Evolutionary conservation across 345 rosid genomes (phyloP), one percentile per base, ranked within the genome.

Genomic region (Firmiana major): DNA sequence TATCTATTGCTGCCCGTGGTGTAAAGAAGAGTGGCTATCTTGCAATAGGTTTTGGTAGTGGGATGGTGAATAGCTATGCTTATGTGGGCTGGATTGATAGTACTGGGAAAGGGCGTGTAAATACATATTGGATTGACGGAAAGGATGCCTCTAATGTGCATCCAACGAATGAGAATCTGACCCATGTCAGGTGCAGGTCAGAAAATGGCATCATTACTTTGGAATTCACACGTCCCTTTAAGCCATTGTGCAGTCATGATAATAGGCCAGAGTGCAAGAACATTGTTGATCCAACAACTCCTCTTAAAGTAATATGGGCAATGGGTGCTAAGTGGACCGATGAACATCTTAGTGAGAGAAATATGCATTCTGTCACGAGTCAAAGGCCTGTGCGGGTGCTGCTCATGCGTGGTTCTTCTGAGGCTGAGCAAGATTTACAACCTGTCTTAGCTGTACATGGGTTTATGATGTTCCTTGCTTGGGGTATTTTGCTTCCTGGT

Each of bases 401-500:
- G 78, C 87, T 96, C 49, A 69, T 92, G 73, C 88, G 90, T 45
- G 99, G 98, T 58, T 93, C 97, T 57, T 92, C 97, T 26, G 98
- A 96, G 79, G 97, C 97, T 0, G 97, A 93, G 81, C 97, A 96
- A 83, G 99, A 91, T 89, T 82, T 96, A 76, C 86, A 89, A 45
- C 98, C 98, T 0, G 98, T 96, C 15, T 83, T 92, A 64, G 97
- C 98, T 1, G 98, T 93, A 54, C 99, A 96, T n/a, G 98, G 99
- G 54, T 96, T 93, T 86, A 93, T 96, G 99, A 93, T 96, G 99
- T 96, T 96, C 85, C 99, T 96, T 16, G 97, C 98, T 68, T 96
- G 98, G 98, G 99, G 98, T 51, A 92, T 96, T 86, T 79, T 96
- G 82, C 91, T 96, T 74, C 98, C 99, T 19, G 93, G 97, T 3